phyloP scores from a whole-genome alignment of 192 early-diverging fungal genomes.

The Funneliformis geosporum region DNA sequence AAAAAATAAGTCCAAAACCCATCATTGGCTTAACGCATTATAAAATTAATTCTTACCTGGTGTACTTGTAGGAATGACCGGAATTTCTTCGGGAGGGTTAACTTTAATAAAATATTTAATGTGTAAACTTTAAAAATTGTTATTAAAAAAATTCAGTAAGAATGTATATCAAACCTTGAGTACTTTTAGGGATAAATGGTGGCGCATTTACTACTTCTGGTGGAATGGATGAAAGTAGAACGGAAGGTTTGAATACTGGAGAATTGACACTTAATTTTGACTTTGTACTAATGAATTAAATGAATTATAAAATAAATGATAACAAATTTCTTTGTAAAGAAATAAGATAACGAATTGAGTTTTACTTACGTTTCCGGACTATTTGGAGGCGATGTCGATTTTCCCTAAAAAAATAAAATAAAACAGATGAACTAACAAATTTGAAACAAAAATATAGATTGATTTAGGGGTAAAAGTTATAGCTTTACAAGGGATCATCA shows the following conservation, averaged over 20 bases:
- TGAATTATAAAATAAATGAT: neutral
- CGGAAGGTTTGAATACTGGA: conserved; percentile 65
- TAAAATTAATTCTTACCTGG: neutral
- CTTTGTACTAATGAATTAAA: conserved; percentile 39
- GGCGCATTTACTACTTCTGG: conserved; percentile 57
- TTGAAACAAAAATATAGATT: neutral
- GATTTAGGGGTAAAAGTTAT: neutral
- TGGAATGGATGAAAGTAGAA: conserved; percentile 48
- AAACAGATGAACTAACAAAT: neutral
- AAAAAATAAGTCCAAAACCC: too few species aligned
- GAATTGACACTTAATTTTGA: conserved; percentile 67
- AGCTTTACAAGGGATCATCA: conserved; percentile 13
- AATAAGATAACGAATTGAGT: neutral
- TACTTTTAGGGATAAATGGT: conserved; percentile 58
- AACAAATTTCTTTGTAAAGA: neutral
- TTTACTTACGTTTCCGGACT: conserved; percentile 27
- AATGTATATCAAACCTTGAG: conserved; percentile 26
- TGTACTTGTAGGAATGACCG: conserved; percentile 1
- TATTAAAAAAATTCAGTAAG: neutral
- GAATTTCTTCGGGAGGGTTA: conserved; percentile 2
- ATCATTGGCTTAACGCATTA: too few species aligned
- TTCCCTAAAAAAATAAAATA: conserved; percentile 7
- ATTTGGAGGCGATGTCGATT: conserved; percentile 20
- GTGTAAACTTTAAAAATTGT: neutral
- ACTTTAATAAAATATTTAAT: neutral